Evolutionary conservation across 805 yeast genomes (phyloP).

Genomic region (Yamadazyma sp.): DNA sequence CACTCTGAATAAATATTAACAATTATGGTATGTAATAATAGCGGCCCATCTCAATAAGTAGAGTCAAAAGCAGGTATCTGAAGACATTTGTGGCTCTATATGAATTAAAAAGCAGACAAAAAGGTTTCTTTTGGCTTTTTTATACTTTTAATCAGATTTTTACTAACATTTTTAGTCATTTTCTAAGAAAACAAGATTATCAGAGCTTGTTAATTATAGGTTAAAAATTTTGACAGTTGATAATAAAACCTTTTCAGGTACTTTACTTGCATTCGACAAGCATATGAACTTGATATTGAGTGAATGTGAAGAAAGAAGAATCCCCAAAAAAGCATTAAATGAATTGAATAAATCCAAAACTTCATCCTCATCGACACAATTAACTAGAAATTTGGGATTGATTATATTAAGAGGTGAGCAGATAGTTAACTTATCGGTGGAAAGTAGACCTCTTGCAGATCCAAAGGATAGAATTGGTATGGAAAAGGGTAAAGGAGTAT

Average conservation of each 20-base stretch:
- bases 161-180: slow-evolving; percentile 13
- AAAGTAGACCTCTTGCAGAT: slow-evolving; percentile 54
- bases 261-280: slow-evolving; percentile 82
- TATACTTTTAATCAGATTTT: too few relatives aligned
- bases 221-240: slow-evolving; percentile 76
- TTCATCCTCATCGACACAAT: slow-evolving; percentile 31
- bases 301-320: slow-evolving; percentile 80
- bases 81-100: too few relatives aligned
- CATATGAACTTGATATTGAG: slow-evolving; percentile 82
- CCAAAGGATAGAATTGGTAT: slow-evolving; percentile 25
- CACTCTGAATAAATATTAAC: too few relatives aligned
- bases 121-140: too few relatives aligned
- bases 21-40: too few relatives aligned
- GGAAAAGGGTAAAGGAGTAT: slow-evolving; percentile 23
- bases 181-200: slow-evolving; percentile 41
- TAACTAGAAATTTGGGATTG: slow-evolving; percentile 72
- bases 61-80: too few relatives aligned
- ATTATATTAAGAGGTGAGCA: slow-evolving; percentile 86
- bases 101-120: too few relatives aligned
- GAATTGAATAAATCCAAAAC: slow-evolving; percentile 22
- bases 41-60: too few relatives aligned
- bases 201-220: slow-evolving; percentile 71
- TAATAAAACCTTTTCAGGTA: slow-evolving; percentile 74
- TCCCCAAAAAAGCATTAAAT: slow-evolving; percentile 56
- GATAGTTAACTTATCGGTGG: slow-evolving; percentile 68